Evolutionary conservation across 2,329 filamentous ascomycete species (phyloP), one percentile per base, ranked within the genome.

Genomic region (Knoxdaviesia capensis): DNA sequence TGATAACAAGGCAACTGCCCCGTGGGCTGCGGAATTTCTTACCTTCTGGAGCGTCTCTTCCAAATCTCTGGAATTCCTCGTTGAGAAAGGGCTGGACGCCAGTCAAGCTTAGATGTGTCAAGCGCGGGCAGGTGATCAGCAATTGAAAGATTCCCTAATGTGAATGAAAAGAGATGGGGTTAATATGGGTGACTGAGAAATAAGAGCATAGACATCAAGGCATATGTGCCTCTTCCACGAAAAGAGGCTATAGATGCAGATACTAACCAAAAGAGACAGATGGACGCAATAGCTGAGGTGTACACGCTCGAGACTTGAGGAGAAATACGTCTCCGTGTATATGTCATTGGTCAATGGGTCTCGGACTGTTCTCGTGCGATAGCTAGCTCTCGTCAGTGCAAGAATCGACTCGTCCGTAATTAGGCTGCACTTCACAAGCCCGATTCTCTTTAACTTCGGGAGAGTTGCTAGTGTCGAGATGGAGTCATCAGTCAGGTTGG

Each of bases 221-320:
- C 5, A 1, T 5, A 28, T 29, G 5, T 28, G 38, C 30, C 28
- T 29, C 1, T 29, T 39, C 7, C 11, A 40, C 31, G 8, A 9
- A 34, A 41, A 6, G 35, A 3, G 20, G 34, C 6, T 43, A 11
- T 44, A 11, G 6, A 28, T 6, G 11, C 9, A 35, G 10, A 7
- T 43, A 63, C 76, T 59, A 68, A 90, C 87, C 58, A 74, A 71
- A 41, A 94, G 67, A 1, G 81, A 90, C 41, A 98, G 61, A 48
- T 83, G 80, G 36, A 82, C 75, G 60, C 90, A 98, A 56, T 98
- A 96, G 58, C 87, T 94, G 35, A 98, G 69, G 64, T 98, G 90
- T 7, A 98, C 90, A 50, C 90, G 73, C 62, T 98, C 90, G 30
- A 98, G 64, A 52, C 80, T 87, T 45, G 69, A 66, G 44, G 66